Conservation (phyloP, 176 grass and related monocot species). For the Aegilops umbellulata region DNA sequence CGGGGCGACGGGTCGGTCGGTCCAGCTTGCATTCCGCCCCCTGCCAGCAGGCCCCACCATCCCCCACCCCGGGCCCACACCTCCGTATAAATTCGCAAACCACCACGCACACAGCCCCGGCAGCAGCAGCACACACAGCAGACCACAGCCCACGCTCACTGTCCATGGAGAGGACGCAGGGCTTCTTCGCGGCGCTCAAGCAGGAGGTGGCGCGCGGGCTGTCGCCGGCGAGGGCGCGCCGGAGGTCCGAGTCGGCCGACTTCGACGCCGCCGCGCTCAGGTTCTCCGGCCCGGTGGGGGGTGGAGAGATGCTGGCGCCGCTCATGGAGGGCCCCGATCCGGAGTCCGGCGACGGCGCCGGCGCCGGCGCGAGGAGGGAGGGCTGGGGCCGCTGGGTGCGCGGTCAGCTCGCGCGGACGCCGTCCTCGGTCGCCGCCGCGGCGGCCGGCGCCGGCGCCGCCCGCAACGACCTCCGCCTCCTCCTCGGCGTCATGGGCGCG, state of each 20-base stretch:
- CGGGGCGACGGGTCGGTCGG: no score
- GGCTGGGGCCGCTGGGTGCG: conserved; percentile 59
- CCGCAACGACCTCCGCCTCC: conserved; percentile 56
- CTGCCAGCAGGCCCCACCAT: neutral
- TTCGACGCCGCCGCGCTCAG: conserved; percentile 14
- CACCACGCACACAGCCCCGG: neutral
- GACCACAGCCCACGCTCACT: neutral
- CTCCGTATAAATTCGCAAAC: conserved; percentile 40
- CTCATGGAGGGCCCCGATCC: conserved; percentile 85
- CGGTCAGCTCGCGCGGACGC: conserved; percentile 43
- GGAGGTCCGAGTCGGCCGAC: conserved; percentile 29
- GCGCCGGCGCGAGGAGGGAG: conserved; percentile 35
- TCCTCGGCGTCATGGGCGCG: conserved; percentile 70
- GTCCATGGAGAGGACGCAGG: conserved; percentile 64
- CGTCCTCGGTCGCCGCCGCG: conserved; percentile 16
- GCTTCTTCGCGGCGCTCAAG: conserved; percentile 63
- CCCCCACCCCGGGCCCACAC: conserved; percentile 11
- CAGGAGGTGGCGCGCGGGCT: conserved; percentile 63
- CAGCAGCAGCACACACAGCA: neutral
- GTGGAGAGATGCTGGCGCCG: conserved; percentile 54
- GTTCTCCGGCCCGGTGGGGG: neutral
- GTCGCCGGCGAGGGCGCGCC: conserved; percentile 47
- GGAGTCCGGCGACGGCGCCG: conserved; percentile 36
- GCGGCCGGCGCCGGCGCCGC: conserved; percentile 22
- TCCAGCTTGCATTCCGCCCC: neutral